Evolutionary conservation across 2,329 filamentous ascomycete species (phyloP).

Genomic region (Chrysoporthe deuterocubensis): DNA sequence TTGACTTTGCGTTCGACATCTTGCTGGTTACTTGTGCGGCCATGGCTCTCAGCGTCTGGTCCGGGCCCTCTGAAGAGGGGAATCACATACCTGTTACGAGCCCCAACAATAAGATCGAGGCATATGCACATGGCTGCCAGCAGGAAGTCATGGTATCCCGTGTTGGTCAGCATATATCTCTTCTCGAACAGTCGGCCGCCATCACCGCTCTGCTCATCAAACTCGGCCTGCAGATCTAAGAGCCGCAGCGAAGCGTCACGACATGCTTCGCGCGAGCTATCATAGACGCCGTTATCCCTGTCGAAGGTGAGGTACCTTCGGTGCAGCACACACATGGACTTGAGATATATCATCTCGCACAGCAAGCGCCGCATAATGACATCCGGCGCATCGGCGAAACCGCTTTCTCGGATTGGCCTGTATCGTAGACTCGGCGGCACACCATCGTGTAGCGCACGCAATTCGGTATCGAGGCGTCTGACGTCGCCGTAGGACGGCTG

Average conservation of each 20-base stretch:
- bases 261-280: slow-evolving; percentile 46
- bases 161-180: slow-evolving; percentile 56
- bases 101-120: slow-evolving; percentile 50
- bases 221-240: slow-evolving; percentile 51
- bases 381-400: slow-evolving; percentile 43
- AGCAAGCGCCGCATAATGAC: slow-evolving; percentile 45
- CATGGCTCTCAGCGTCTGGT: slow-evolving; percentile 4
- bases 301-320: slow-evolving; percentile 49
- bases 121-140: slow-evolving; percentile 65
- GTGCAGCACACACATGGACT: slow-evolving; percentile 55
- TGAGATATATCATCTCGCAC: slow-evolving; percentile 47
- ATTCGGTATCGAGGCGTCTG: slow-evolving; percentile 40
- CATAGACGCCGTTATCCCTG: slow-evolving; percentile 43
- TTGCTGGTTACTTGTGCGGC: neutral
- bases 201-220: slow-evolving; percentile 49
- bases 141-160: slow-evolving; percentile 61
- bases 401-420: slow-evolving; percentile 31
- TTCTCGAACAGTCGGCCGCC: slow-evolving; percentile 58
- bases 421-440: slow-evolving; percentile 39
- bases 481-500: slow-evolving; percentile 44
- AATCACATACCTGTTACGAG: slow-evolving; percentile 41
- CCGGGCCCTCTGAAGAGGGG: neutral
- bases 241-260: slow-evolving; percentile 49
- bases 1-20: slow-evolving; percentile 35
- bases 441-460: slow-evolving; percentile 39